These are phyloP conservation scores for Ascochyta koolunga DNA, from an alignment of 2,329 filamentous ascomycete genomes.

Conservation along the genomic window DNA sequence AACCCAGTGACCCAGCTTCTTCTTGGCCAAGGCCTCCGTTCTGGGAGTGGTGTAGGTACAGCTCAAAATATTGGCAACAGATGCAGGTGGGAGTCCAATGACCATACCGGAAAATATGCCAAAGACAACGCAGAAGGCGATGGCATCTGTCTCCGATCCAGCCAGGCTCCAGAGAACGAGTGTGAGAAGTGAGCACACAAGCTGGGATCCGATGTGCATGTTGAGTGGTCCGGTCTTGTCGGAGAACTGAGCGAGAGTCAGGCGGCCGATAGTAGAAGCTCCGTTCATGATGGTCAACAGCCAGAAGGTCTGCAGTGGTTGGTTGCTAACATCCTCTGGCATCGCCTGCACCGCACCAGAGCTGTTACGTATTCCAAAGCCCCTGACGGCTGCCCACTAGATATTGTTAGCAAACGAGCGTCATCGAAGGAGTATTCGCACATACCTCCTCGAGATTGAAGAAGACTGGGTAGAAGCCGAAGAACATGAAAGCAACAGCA, in stretches of 20 bases:
- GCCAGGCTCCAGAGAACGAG: conserved; percentile 54
- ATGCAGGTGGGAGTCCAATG: conserved; percentile 58
- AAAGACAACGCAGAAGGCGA: conserved; percentile 57
- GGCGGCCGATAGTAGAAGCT: conserved; percentile 54
- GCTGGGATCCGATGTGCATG: conserved; percentile 53
- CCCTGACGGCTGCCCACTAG: conserved; percentile 53
- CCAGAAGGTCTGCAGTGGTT: conserved; percentile 55
- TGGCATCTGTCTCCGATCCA: conserved; percentile 45
- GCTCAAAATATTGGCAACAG: conserved; percentile 54
- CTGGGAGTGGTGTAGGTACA: conserved; percentile 41
- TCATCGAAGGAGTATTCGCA: neutral
- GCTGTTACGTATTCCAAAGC: conserved; percentile 49
- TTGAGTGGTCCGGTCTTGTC: conserved; percentile 54
- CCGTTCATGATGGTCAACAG: conserved; percentile 59
- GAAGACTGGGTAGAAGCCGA: conserved; percentile 60
- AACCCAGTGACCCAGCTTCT: conserved; percentile 58
- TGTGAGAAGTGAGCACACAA: conserved; percentile 51
- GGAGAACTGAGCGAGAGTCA: conserved; percentile 53
- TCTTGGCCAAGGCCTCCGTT: conserved; percentile 33
- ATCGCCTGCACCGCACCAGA: conserved; percentile 3
- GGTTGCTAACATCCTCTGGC: conserved; percentile 25
- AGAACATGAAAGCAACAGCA: conserved; percentile 56
- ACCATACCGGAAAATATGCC: conserved; percentile 57
- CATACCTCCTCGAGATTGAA: conserved; percentile 59
- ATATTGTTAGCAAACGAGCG: conserved; percentile 19